Conservation (phyloP, 1,139 yeast genomes). For the Taphrina communis region DNA sequence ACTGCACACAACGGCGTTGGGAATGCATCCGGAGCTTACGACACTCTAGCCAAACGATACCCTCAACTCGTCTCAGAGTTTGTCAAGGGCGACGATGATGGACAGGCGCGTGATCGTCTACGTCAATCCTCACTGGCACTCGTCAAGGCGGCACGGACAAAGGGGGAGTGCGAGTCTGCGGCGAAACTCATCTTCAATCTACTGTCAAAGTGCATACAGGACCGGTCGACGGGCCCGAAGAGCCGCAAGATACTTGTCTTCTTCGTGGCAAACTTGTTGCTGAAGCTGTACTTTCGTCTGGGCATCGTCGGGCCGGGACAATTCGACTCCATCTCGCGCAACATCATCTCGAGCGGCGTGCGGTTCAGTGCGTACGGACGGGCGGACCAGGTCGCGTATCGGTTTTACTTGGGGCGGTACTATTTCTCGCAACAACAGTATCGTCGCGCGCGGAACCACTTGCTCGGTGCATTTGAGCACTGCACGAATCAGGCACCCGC, state of each 20-base stretch:
- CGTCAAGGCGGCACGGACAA: slow-evolving; percentile 8
- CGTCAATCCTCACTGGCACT: neutral
- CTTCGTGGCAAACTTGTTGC: slow-evolving; percentile 42
- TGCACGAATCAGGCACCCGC: slow-evolving; percentile 52
- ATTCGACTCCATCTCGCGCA: slow-evolving; percentile 41
- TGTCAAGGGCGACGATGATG: neutral
- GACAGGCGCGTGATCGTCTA: neutral
- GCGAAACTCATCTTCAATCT: slow-evolving; percentile 17
- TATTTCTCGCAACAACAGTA: slow-evolving; percentile 63
- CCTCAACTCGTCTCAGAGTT: neutral
- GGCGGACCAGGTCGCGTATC: slow-evolving; percentile 66
- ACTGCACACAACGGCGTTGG: neutral
- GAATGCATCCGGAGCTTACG: neutral
- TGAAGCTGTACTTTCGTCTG: slow-evolving; percentile 42
- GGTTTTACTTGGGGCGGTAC: slow-evolving; percentile 71
- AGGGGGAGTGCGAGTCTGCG: slow-evolving; percentile 23
- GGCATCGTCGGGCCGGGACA: slow-evolving; percentile 34
- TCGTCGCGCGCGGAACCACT: slow-evolving; percentile 62
- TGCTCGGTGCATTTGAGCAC: slow-evolving; percentile 65
- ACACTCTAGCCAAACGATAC: neutral
- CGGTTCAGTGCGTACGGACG: slow-evolving; percentile 53
- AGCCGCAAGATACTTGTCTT: slow-evolving; percentile 34
- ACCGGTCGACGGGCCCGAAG: slow-evolving; percentile 24
- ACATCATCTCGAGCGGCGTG: slow-evolving; percentile 44
- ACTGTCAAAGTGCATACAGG: slow-evolving; percentile 12